Base-by-base conservation (phyloP, 352 stramenopile species). In the Pythium aquatile region DNA sequence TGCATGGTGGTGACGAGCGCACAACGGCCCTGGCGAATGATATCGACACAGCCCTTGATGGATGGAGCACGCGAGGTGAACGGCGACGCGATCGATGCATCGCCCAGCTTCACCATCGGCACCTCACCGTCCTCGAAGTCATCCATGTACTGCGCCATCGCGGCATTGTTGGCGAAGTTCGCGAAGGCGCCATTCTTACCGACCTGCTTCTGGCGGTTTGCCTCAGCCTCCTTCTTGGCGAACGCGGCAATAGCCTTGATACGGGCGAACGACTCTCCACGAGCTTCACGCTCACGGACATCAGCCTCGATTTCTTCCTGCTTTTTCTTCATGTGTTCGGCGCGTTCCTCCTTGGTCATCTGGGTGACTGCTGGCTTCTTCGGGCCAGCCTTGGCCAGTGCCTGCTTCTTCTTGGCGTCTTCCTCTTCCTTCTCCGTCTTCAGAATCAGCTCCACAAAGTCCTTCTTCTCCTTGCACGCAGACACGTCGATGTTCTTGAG, bases 1-100 rank as follows among this genome's bases (percentile, higher is more conserved):
- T 99, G 97, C 72, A 99, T 96, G 49, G 98, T 99, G 17, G 96
- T 99, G 14, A 99, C 97, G n/a, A 99, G 81, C 32, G 98, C 99
- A 63, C 98, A 99, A 42, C 98, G 87, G 9, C 98, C 98, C 67
- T 99, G 97, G 35, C 97, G 93, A 62, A 99, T 91, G 51, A 99
- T 98, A 62, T 99, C 91, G 17, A 99, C 93, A 56, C 85, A 96
- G 28, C 85, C 81, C 75, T 91, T 92, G 62, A 97, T 95, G 3
- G 85, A 95, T 69, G 97, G 84, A 76, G 98, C 77, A 82, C 93
- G 77, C 44, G 94, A 98, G 9, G 98, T 99, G 74, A 99, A 99
- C 0, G 98, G 98, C 62, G 97, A 99, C 29, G 98, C 98, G 52
- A 99, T 98, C 35, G 96, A 99, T 3, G 98, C 98, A 78, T 99